Conservation (phyloP, 805 yeast genomes). For the Metschnikowia similis region DNA sequence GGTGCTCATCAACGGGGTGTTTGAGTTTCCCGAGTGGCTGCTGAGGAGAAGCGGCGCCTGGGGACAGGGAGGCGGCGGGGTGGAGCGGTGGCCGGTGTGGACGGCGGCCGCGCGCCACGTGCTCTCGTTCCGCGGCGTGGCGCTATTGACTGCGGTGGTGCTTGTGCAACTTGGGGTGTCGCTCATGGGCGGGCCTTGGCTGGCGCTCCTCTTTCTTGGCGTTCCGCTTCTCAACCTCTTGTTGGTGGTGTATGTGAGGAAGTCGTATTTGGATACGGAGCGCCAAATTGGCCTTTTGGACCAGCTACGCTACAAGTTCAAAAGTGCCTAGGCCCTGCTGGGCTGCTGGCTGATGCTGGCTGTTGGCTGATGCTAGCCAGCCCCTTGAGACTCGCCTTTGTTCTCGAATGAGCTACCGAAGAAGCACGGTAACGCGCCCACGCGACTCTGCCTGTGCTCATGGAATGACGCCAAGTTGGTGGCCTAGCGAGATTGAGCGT, state of each 20-base stretch:
- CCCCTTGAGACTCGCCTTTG: too few relatives aligned
- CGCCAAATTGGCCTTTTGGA: conserved; percentile 14
- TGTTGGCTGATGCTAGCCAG: too few relatives aligned
- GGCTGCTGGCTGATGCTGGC: too few relatives aligned
- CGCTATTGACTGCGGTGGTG: conserved; percentile 11
- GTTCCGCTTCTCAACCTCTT: conserved; percentile 19
- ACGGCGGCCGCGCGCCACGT: background rate
- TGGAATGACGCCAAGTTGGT: too few relatives aligned
- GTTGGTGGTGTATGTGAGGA: conserved; percentile 12
- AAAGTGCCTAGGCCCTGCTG: conserved; percentile 19
- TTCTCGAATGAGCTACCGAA: too few relatives aligned
- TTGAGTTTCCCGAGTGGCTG: conserved; percentile 10
- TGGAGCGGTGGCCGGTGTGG: too few relatives aligned
- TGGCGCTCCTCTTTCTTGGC: conserved; percentile 8
- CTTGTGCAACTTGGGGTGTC: conserved; percentile 13
- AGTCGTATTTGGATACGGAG: conserved; percentile 13
- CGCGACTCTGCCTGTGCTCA: too few relatives aligned
- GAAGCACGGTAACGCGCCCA: too few relatives aligned
- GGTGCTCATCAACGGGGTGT: conserved; percentile 9
- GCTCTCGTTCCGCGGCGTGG: conserved; percentile 7
- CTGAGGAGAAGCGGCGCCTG: background rate
- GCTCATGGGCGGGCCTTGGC: background rate
- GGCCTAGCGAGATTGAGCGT: too few relatives aligned
- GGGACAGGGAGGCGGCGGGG: too few relatives aligned
- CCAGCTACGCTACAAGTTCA: conserved; percentile 20